Conservation (phyloP, 192 early-diverging fungal species). For the Entomortierella lignicola region DNA sequence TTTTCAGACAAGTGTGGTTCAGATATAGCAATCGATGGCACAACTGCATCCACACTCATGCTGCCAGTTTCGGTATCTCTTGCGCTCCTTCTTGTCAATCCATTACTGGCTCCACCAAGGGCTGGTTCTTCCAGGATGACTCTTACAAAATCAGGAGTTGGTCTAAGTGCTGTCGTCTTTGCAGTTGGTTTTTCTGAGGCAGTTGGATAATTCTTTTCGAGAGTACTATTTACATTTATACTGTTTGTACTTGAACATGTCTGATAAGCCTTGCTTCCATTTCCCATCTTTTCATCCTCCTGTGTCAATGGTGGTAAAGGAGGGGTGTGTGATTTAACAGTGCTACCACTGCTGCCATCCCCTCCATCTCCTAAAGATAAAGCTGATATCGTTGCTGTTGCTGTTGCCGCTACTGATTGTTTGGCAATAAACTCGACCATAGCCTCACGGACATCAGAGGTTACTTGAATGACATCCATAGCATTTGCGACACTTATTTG, state of each 20-base stretch:
- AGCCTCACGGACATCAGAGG: conserved; percentile 43
- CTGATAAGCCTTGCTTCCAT: conserved; percentile 31
- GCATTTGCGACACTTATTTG: conserved; percentile 48
- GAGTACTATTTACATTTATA: not conserved
- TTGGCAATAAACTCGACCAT: conserved; percentile 44
- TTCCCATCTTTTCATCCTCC: conserved; percentile 48
- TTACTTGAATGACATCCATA: conserved; percentile 38
- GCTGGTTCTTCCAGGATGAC: conserved; percentile 16
- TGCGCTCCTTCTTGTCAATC: conserved; percentile 9
- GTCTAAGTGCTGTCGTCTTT: not conserved
- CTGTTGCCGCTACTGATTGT: not conserved
- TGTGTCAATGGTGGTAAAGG: conserved; percentile 29
- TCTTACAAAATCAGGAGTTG: conserved; percentile 13
- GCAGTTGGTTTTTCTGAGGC: not conserved
- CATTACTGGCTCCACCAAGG: not conserved
- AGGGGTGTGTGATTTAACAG: not conserved
- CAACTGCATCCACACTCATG: not conserved
- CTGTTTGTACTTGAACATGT: not conserved
- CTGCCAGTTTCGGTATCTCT: not conserved
- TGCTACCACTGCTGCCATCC: not conserved
- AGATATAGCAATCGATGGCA: not conserved
- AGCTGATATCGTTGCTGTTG: not conserved
- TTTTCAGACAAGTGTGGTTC: not conserved
- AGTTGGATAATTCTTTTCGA: not conserved
- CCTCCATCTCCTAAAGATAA: not conserved